Conservation (phyloP, 2,329 filamentous ascomycete species). For the Penicillium italicum region DNA sequence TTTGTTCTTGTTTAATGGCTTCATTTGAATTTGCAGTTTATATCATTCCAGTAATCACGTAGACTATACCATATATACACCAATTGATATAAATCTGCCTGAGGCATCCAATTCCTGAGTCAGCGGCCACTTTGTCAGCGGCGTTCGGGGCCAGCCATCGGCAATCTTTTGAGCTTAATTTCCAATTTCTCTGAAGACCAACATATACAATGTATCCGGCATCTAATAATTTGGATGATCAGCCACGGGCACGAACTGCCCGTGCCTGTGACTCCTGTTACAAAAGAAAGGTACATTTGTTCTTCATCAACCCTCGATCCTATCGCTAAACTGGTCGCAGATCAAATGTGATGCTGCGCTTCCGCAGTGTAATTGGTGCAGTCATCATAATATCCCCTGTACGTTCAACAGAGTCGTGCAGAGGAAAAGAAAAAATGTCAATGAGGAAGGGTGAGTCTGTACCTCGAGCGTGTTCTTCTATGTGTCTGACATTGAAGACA, state of each 20-base stretch:
- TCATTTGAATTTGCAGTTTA: background rate
- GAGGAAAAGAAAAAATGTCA: conserved; percentile 28
- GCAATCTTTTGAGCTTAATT: background rate
- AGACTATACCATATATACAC: background rate
- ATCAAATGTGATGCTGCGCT: conserved; percentile 50
- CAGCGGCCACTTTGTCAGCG: background rate
- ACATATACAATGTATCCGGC: conserved; percentile 13
- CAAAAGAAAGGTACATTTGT: conserved; percentile 44
- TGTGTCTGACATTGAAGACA: background rate
- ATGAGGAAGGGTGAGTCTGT: conserved; percentile 22
- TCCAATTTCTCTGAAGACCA: background rate
- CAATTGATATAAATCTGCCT: background rate
- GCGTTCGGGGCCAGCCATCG: background rate
- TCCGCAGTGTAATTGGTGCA: conserved; percentile 51
- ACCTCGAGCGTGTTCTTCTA: background rate
- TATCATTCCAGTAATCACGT: background rate
- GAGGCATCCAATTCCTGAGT: background rate
- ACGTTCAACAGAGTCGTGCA: conserved; percentile 41
- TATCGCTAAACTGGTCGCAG: conserved; percentile 25
- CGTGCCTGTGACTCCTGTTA: conserved; percentile 51
- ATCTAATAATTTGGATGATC: conserved; percentile 18
- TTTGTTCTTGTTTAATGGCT: too few relatives aligned
- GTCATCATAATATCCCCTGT: conserved; percentile 48
- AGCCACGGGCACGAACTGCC: conserved; percentile 27
- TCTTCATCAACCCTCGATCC: background rate